phyloP scores from a whole-genome alignment of 2,329 filamentous ascomycete species.

The Fusarium denticulatum region DNA sequence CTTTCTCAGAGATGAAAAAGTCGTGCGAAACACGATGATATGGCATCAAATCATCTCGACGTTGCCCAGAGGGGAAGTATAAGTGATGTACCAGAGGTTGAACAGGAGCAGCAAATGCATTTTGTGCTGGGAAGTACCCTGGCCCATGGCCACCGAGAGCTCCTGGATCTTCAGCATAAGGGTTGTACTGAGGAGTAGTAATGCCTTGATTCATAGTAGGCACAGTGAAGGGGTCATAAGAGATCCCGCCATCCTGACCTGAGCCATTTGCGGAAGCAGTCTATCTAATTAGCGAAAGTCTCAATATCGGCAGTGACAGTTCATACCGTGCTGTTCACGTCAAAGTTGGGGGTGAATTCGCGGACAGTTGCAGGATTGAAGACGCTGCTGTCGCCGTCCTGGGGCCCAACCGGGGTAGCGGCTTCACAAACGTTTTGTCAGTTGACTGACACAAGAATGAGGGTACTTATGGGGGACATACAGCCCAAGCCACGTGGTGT shows the following conservation, averaged over 20 bases:
- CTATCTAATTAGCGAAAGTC: slow-evolving; percentile 41
- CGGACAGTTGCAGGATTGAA: slow-evolving; percentile 68
- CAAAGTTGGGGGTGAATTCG: slow-evolving; percentile 70
- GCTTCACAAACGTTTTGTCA: slow-evolving; percentile 39
- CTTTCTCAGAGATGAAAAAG: slow-evolving; percentile 87
- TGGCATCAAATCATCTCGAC: slow-evolving; percentile 80
- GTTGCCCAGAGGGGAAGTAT: slow-evolving; percentile 87
- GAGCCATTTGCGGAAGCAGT: slow-evolving; percentile 57
- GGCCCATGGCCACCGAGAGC: slow-evolving; percentile 65
- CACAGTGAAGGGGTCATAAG: slow-evolving; percentile 73
- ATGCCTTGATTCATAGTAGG: slow-evolving; percentile 62
- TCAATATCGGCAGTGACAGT: neutral
- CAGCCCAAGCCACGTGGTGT: slow-evolving; percentile 72
- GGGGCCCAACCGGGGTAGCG: slow-evolving; percentile 51
- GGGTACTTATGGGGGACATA: slow-evolving; percentile 34
- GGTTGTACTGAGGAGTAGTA: slow-evolving; percentile 69
- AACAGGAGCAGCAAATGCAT: slow-evolving; percentile 60
- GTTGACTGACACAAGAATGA: neutral
- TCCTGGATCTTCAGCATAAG: slow-evolving; percentile 79
- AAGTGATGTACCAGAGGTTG: slow-evolving; percentile 89
- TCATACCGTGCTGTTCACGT: slow-evolving; percentile 60
- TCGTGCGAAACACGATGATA: slow-evolving; percentile 91
- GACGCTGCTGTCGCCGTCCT: slow-evolving; percentile 55
- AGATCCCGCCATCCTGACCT: slow-evolving; percentile 54
- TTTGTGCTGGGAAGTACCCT: slow-evolving; percentile 73